Conservation (phyloP, 371 early-diverging fungal genomes). For the Mortierella sp. region DNA sequence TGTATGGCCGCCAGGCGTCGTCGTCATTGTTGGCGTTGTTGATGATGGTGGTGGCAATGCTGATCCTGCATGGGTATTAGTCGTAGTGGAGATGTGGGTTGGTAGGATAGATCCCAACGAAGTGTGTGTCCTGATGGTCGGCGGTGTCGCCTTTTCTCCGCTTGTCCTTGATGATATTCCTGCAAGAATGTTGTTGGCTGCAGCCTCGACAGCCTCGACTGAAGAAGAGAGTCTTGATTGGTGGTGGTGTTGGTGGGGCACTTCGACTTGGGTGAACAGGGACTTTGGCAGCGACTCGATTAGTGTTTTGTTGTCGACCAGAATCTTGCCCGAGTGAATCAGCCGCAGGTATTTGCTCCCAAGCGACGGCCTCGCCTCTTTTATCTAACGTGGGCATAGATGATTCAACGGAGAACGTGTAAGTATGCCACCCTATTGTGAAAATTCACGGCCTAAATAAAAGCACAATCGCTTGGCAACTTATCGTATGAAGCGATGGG, state of each 20-base stretch:
- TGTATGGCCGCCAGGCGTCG: constrained; percentile 14
- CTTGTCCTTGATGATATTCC: constrained; percentile 40
- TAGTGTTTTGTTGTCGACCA: constrained; percentile 56
- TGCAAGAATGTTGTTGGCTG: constrained; percentile 38
- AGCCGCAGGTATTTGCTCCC: constrained; percentile 65
- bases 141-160: constrained; percentile 12
- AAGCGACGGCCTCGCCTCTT: constrained; percentile 37
- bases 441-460: no score
- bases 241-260: constrained; percentile 22
- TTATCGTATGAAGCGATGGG: neutral
- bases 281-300: constrained; percentile 54
- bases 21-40: neutral
- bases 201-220: constrained; percentile 47
- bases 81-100: constrained; percentile 23
- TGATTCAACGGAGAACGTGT: neutral
- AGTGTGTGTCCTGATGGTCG: constrained; percentile 24
- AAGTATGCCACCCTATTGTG: neutral
- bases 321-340: constrained; percentile 68
- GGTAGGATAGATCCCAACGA: constrained; percentile 43
- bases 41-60: neutral
- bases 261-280: constrained; percentile 40
- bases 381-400: constrained; percentile 39
- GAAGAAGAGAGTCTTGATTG: constrained; percentile 42
- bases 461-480: no score
- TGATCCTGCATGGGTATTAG: neutral